phyloP scores from a whole-genome alignment of 2,329 filamentous ascomycete species.

The Exophiala mesophila region DNA sequence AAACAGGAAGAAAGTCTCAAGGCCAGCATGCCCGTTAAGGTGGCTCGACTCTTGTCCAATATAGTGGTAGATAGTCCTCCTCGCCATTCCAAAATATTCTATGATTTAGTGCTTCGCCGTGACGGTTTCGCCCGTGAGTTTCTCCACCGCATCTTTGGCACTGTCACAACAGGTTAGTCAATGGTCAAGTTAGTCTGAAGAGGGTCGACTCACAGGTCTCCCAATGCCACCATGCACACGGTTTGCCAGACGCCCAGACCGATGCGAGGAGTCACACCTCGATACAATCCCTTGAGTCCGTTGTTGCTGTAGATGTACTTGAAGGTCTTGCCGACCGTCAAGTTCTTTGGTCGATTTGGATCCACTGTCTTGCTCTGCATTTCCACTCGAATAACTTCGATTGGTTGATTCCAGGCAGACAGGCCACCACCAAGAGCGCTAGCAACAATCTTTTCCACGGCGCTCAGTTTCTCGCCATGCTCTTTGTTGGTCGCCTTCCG shows the following conservation, averaged over 20 bases:
- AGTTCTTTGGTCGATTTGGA: slow-evolving; percentile 96
- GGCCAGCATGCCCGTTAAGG: no score
- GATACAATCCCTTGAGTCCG: slow-evolving; percentile 87
- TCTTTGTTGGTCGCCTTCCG: slow-evolving; percentile 73
- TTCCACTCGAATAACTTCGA: slow-evolving; percentile 98
- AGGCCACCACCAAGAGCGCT: slow-evolving; percentile 86
- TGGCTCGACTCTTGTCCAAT: no score
- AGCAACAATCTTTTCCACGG: slow-evolving; percentile 82
- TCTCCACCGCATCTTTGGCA: slow-evolving; percentile 62
- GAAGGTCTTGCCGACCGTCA: slow-evolving; percentile 82
- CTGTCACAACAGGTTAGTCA: slow-evolving; percentile 34
- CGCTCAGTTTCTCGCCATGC: slow-evolving; percentile 69
- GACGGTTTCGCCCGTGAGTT: slow-evolving; percentile 58
- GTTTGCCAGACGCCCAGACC: slow-evolving; percentile 98
- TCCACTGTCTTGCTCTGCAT: slow-evolving; percentile 99
- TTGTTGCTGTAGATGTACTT: slow-evolving; percentile 87
- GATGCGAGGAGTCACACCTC: slow-evolving; percentile 89
- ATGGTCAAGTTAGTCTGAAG: slow-evolving; percentile 24
- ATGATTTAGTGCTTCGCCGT: slow-evolving; percentile 64
- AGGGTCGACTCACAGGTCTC: slow-evolving; percentile 76
- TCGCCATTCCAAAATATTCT: no score
- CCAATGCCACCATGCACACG: slow-evolving; percentile 98
- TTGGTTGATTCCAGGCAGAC: slow-evolving; percentile 98
- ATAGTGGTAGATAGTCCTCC: no score
- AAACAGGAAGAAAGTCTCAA: no score